Conservation (phyloP, 2,329 filamentous ascomycete genomes). For the Aspergillus transmontanensis region DNA sequence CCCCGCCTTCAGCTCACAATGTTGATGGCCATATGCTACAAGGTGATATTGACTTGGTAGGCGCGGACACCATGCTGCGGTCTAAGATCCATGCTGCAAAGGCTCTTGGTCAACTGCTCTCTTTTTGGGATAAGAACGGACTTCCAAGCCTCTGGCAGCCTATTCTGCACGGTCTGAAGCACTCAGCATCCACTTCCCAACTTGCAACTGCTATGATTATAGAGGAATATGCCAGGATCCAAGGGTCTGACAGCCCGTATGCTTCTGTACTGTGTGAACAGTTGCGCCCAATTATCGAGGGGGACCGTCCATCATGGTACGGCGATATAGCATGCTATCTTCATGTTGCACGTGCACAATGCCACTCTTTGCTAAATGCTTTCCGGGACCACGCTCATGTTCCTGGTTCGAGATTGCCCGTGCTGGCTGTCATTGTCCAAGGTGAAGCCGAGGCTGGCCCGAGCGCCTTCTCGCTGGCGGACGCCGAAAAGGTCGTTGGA, state of each 20-base stretch:
- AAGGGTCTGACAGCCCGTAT: conserved; percentile 37
- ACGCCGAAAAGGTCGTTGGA: conserved; percentile 83
- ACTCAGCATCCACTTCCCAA: conserved; percentile 81
- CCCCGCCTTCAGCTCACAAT: conserved; percentile 75
- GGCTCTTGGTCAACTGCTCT: conserved; percentile 84
- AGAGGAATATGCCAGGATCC: conserved; percentile 78
- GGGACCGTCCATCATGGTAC: conserved; percentile 79
- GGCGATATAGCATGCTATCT: conserved; percentile 87
- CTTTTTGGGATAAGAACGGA: conserved; percentile 65
- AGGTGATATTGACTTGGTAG: conserved; percentile 92
- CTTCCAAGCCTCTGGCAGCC: conserved; percentile 59
- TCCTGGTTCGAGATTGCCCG: conserved; percentile 71
- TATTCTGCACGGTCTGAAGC: conserved; percentile 70
- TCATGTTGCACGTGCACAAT: conserved; percentile 87
- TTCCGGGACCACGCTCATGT: conserved; percentile 92
- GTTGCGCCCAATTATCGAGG: conserved; percentile 76
- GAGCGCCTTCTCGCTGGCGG: conserved; percentile 83
- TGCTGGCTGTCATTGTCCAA: conserved; percentile 87
- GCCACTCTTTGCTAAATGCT: conserved; percentile 82
- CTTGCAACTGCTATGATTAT: conserved; percentile 80
- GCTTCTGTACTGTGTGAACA: conserved; percentile 51
- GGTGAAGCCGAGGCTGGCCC: conserved; percentile 90
- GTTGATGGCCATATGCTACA: conserved; percentile 98
- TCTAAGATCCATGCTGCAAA: conserved; percentile 85
- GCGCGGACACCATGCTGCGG: conserved; percentile 82